Evolutionary conservation across 2,329 filamentous ascomycete species (phyloP).

Genomic region (Penicillium sp.): DNA sequence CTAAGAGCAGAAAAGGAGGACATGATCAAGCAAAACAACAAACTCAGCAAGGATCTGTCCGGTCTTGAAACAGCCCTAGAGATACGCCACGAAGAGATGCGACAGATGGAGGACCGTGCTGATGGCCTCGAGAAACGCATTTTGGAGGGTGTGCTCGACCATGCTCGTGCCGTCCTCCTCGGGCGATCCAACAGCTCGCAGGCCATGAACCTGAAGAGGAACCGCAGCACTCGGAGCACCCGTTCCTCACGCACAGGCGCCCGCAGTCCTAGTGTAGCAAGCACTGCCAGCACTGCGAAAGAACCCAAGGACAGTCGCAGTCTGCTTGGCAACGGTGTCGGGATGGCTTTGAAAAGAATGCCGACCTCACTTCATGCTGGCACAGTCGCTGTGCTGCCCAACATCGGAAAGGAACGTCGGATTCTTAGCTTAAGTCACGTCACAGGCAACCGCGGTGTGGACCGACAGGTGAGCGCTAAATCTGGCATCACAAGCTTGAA

Average conservation of each 20-base stretch:
- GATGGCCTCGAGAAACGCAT: conserved; percentile 89
- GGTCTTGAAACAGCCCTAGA: conserved; percentile 86
- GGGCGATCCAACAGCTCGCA: conserved; percentile 62
- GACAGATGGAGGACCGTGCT: conserved; percentile 84
- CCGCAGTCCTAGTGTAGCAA: conserved; percentile 37
- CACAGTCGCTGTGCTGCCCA: conserved; percentile 47
- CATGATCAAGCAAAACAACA: conserved; percentile 73
- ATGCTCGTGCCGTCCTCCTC: conserved; percentile 79
- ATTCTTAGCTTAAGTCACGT: conserved; percentile 93
- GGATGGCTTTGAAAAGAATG: conserved; percentile 52
- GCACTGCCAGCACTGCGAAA: conserved; percentile 36
- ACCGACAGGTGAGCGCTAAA: conserved; percentile 37
- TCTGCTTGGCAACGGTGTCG: conserved; percentile 44
- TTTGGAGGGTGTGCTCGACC: conserved; percentile 91
- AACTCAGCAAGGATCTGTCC: conserved; percentile 80
- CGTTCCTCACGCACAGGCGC: conserved; percentile 40
- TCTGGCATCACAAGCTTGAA: conserved; percentile 61
- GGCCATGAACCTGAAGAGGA: conserved; percentile 54
- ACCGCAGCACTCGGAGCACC: conserved; percentile 34
- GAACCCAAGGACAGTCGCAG: conserved; percentile 37
- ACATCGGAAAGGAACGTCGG: conserved; percentile 63
- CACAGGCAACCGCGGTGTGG: conserved; percentile 61
- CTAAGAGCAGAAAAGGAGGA: conserved; percentile 59
- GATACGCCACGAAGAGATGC: conserved; percentile 85
- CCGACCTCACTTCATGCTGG: conserved; percentile 42